phyloP scores from a whole-genome alignment of 768 basidiomycete genomes.

The Agaricus subrufescens region DNA sequence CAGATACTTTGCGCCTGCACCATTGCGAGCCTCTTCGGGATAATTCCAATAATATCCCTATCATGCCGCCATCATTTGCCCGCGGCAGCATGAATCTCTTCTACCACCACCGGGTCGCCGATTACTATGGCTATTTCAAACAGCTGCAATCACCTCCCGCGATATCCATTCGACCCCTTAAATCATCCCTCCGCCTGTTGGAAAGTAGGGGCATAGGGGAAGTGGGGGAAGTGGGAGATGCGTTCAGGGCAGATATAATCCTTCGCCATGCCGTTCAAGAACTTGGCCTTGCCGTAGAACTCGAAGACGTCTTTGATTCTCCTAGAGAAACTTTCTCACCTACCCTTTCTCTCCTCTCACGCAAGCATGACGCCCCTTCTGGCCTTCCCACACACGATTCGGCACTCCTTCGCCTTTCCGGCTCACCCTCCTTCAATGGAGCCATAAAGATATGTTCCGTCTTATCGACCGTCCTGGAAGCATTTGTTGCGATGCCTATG shows the following conservation, averaged over 20 bases:
- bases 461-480: slow-evolving; percentile 1
- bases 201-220: slow-evolving; percentile 5
- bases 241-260: slow-evolving; percentile 6
- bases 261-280: slow-evolving; percentile 3
- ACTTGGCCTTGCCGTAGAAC: slow-evolving; percentile 5
- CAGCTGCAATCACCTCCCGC: background rate
- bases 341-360: background rate
- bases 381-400: background rate
- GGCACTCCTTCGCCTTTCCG: background rate
- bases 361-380: slow-evolving; percentile 1
- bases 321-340: slow-evolving; percentile 2
- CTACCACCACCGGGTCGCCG: slow-evolving; percentile 4
- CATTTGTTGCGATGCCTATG: slow-evolving; percentile 27
- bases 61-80: background rate
- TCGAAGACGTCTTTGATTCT: slow-evolving; percentile 5
- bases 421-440: background rate
- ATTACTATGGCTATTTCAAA: slow-evolving; percentile 1
- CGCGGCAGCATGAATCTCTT: background rate
- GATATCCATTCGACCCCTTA: background rate
- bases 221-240: background rate
- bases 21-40: slow-evolving; percentile 32
- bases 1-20: slow-evolving; percentile 34
- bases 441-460: slow-evolving; percentile 2
- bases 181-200: slow-evolving; percentile 2
- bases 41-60: background rate